phyloP scores from a whole-genome alignment of 2,329 filamentous ascomycete species.

The Phoma herbarum region DNA sequence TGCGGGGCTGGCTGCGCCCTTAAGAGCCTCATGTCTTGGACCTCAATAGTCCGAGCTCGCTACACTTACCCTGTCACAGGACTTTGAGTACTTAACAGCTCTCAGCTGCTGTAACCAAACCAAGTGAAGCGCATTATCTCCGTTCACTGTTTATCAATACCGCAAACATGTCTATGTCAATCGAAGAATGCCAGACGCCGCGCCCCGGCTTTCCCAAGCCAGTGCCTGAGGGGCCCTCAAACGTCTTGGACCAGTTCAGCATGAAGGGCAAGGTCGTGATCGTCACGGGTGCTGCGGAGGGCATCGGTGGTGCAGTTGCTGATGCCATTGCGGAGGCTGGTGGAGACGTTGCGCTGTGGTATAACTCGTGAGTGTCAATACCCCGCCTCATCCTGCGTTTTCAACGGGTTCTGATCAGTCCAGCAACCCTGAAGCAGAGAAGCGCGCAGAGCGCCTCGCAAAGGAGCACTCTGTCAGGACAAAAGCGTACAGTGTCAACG shows the following conservation, averaged over 20 bases:
- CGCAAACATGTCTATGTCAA: slow-evolving; percentile 47
- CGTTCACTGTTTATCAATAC: slow-evolving; percentile 1
- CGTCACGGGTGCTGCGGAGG: slow-evolving; percentile 59
- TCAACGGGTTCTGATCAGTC: neutral
- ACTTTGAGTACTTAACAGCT: neutral
- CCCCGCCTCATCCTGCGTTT: neutral
- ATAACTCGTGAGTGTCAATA: slow-evolving; percentile 33
- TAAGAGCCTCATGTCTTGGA: slow-evolving; percentile 16
- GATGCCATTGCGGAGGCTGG: slow-evolving; percentile 53
- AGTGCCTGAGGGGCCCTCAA: slow-evolving; percentile 37
- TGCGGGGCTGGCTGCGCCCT: slow-evolving; percentile 12
- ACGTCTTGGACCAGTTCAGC: slow-evolving; percentile 45
- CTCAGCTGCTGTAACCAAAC: neutral
- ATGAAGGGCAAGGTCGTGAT: slow-evolving; percentile 53
- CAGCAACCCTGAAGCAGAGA: slow-evolving; percentile 65
- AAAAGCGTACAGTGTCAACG: slow-evolving; percentile 71
- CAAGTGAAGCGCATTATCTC: neutral
- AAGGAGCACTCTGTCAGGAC: slow-evolving; percentile 66
- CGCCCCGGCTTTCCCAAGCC: slow-evolving; percentile 40
- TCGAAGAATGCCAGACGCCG: slow-evolving; percentile 39
- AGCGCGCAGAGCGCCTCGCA: slow-evolving; percentile 66
- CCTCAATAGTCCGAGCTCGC: neutral
- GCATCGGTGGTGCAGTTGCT: slow-evolving; percentile 61
- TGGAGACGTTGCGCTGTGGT: slow-evolving; percentile 58
- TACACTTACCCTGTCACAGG: neutral